Percentiles rank a stretch among this genome's conserved stretches.
These are phyloP conservation scores for Aureococcus anophagefferens DNA, from an alignment of 108 stramenopile genomes.

Conservation along the genomic window DNA sequence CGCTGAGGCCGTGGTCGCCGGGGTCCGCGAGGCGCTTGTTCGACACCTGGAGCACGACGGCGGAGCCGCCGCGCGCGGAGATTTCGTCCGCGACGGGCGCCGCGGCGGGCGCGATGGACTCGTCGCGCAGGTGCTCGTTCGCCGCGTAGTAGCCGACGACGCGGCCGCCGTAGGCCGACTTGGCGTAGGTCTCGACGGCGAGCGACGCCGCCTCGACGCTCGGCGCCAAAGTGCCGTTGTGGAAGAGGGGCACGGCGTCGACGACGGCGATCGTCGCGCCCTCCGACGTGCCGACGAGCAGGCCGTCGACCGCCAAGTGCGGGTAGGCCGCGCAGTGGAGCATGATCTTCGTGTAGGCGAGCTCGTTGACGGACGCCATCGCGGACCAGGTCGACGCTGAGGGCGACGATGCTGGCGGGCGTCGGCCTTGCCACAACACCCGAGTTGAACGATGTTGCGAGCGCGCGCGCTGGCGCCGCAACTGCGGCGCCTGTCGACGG, in stretches of 20 bases:
- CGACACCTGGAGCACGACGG: not conserved
- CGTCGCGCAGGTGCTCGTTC: not conserved
- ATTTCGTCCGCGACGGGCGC: not conserved
- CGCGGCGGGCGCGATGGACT: not conserved
- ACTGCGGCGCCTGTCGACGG: too few species aligned
- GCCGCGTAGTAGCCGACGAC: not conserved
- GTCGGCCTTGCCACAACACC: too few species aligned
- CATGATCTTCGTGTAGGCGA: not conserved
- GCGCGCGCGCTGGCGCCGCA: too few species aligned
- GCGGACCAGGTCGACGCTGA: too few species aligned
- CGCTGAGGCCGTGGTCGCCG: not conserved
- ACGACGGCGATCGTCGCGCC: not conserved
- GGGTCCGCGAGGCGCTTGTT: not conserved
- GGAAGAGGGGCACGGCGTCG: not conserved
- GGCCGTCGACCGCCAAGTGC: not conserved
- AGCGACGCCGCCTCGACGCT: not conserved
- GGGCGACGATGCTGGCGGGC: too few species aligned
- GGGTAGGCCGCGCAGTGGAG: not conserved
- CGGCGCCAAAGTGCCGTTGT: not conserved
- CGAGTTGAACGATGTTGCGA: too few species aligned
- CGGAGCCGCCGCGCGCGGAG: not conserved
- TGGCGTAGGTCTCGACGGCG: not conserved
- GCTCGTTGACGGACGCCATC: not conserved
- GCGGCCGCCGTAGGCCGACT: not conserved
- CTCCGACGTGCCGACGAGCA: not conserved